phyloP scores from a whole-genome alignment of 257 asterid genomes.

The Forsythia suspensa region DNA sequence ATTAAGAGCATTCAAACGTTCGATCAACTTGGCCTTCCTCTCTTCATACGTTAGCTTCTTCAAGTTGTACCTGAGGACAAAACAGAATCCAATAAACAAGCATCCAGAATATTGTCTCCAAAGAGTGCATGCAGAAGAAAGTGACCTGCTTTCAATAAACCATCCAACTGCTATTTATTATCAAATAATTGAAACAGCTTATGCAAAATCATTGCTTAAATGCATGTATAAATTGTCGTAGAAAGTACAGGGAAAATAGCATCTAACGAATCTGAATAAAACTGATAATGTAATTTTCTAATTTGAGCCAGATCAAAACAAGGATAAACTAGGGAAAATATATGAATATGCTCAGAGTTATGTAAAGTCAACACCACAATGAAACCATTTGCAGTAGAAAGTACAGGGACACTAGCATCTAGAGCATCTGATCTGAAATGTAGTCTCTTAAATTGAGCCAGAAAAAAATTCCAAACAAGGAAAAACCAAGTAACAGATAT shows the following conservation, averaged over 20 bases:
- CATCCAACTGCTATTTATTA: too few species aligned
- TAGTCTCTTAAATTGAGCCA: neutral
- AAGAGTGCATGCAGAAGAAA: neutral
- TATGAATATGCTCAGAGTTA: too few species aligned
- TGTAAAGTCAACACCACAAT: neutral
- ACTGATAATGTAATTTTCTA: too few species aligned
- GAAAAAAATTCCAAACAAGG: neutral
- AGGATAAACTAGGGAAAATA: too few species aligned
- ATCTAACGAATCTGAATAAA: too few species aligned
- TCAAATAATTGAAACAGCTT: too few species aligned
- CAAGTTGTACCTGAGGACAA: slow-evolving; percentile 32
- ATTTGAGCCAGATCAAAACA: too few species aligned
- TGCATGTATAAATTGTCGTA: too few species aligned
- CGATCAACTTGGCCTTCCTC: slow-evolving; percentile 45
- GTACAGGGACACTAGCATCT: neutral
- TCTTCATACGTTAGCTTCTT: slow-evolving; percentile 47
- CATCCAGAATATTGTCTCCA: neutral
- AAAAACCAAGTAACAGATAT: neutral
- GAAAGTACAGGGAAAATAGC: too few species aligned
- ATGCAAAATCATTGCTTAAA: too few species aligned
- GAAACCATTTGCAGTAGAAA: neutral
- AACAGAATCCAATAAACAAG: neutral
- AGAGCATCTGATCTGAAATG: neutral
- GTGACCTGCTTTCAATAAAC: neutral
- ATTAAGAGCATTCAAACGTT: slow-evolving; percentile 42